phyloP scores from a whole-genome alignment of 2,329 filamentous ascomycete genomes.

The Triangularia setosa region DNA sequence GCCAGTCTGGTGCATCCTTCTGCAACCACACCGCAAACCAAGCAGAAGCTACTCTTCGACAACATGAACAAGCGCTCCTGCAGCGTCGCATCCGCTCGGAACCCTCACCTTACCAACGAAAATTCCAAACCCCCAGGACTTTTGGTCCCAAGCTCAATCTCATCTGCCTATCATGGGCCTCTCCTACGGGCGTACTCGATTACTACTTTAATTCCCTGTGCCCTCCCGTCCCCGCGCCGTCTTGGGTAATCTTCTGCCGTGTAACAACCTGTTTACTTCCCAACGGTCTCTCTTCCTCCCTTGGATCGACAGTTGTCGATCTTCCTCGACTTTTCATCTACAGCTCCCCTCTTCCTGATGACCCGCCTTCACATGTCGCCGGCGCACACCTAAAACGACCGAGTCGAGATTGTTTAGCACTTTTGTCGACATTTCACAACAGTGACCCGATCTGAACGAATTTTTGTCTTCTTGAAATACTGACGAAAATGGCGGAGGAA shows the following conservation, averaged over 20 bases:
- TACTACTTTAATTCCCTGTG: slow-evolving; percentile 4
- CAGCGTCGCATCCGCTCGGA: slow-evolving; percentile 19
- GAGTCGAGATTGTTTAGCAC: background rate
- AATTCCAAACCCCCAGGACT: background rate
- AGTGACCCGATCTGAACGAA: background rate
- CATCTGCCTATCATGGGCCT: background rate
- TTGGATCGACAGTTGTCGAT: background rate
- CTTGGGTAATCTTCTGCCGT: background rate
- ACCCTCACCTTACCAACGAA: slow-evolving; percentile 4
- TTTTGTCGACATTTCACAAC: background rate
- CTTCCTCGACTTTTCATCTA: background rate
- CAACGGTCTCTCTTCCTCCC: background rate
- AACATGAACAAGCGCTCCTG: slow-evolving; percentile 6
- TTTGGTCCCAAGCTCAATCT: background rate
- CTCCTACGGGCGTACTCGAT: background rate
- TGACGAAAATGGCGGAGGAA: slow-evolving; percentile 18
- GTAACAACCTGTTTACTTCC: background rate
- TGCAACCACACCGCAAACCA: slow-evolving; percentile 16
- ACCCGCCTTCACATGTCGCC: background rate
- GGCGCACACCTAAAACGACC: background rate
- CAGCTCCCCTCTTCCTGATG: background rate
- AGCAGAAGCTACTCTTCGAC: slow-evolving; percentile 4
- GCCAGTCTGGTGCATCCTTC: background rate
- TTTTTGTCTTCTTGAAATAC: slow-evolving; percentile 3
- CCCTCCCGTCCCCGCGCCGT: background rate